Evolutionary conservation across 2,329 filamentous ascomycete genomes (phyloP).

Genomic region (Diaporthe caulivora): DNA sequence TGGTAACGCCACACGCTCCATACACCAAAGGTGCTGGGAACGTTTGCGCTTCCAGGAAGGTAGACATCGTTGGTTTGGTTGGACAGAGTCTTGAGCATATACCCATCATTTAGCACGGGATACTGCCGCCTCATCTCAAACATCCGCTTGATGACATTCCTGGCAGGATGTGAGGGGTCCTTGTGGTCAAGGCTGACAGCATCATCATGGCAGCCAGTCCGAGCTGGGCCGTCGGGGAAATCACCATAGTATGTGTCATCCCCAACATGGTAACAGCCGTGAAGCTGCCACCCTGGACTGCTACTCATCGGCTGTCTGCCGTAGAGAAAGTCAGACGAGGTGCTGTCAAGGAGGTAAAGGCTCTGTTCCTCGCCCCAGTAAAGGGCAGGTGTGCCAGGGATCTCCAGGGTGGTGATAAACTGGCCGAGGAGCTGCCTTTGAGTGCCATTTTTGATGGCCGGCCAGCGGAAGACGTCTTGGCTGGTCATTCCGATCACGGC

Average conservation of each 20-base stretch:
- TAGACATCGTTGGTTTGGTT: conserved; percentile 57
- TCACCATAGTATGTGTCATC: conserved; percentile 64
- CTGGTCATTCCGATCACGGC: conserved; percentile 74
- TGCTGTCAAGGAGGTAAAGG: conserved; percentile 72
- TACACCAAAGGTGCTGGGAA: conserved; percentile 58
- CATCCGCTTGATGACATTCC: conserved; percentile 72
- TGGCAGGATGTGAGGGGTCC: conserved; percentile 70
- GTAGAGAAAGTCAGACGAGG: conserved; percentile 69
- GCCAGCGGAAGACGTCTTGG: conserved; percentile 76
- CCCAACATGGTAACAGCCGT: conserved; percentile 70
- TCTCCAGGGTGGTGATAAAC: conserved; percentile 69
- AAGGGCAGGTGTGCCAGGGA: conserved; percentile 71
- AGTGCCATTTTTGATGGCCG: conserved; percentile 66
- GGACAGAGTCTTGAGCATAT: conserved; percentile 65
- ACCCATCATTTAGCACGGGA: conserved; percentile 71
- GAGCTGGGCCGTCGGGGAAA: conserved; percentile 66
- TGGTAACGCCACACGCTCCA: conserved; percentile 69
- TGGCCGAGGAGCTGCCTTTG: conserved; percentile 67
- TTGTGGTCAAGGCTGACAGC: conserved; percentile 69
- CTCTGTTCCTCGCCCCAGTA: conserved; percentile 75
- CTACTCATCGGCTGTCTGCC: conserved; percentile 73
- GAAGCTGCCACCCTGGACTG: conserved; percentile 71
- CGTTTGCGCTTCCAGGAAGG: conserved; percentile 52
- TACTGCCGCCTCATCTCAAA: conserved; percentile 68
- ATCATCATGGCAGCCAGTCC: conserved; percentile 66